phyloP scores from a whole-genome alignment of 257 asterid genomes.

The Rubia yunnanensis region DNA sequence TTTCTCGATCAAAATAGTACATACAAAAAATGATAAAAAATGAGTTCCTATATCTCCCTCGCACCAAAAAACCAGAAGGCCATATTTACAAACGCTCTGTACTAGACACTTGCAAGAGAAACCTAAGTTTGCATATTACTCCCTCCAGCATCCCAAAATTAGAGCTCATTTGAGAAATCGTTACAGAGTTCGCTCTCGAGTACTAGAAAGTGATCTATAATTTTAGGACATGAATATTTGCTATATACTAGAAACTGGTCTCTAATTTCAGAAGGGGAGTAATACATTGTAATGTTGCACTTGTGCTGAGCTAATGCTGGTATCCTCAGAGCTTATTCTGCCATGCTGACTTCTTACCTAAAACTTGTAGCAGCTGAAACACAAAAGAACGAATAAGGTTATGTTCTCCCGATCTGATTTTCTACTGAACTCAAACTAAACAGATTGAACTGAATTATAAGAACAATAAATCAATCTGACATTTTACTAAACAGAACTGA shows the following conservation, averaged over 20 bases:
- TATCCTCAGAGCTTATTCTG: constrained; percentile 2
- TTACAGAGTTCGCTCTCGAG: too few relatives aligned
- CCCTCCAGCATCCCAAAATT: not conserved
- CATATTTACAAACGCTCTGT: constrained; percentile 12
- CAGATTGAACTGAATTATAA: too few relatives aligned
- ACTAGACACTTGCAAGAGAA: not conserved
- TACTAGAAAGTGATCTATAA: not conserved
- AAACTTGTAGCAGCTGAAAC: constrained; percentile 22
- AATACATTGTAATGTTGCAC: too few relatives aligned
- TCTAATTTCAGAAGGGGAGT: too few relatives aligned
- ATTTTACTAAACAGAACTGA: too few relatives aligned
- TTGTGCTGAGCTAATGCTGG: too few relatives aligned
- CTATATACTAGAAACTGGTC: not conserved
- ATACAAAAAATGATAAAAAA: not conserved
- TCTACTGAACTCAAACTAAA: too few relatives aligned
- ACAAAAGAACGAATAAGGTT: constrained; percentile 13
- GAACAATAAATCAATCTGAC: too few relatives aligned
- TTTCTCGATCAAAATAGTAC: not conserved
- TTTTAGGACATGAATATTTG: not conserved
- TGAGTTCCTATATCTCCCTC: constrained; percentile 7
- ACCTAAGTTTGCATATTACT: not conserved
- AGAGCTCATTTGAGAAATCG: too few relatives aligned
- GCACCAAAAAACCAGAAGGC: not conserved
- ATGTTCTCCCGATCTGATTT: too few relatives aligned
- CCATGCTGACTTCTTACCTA: not conserved